Base-by-base conservation (phyloP, 805 yeast species). In the Cyberlindnera xishuangbannaensis region DNA sequence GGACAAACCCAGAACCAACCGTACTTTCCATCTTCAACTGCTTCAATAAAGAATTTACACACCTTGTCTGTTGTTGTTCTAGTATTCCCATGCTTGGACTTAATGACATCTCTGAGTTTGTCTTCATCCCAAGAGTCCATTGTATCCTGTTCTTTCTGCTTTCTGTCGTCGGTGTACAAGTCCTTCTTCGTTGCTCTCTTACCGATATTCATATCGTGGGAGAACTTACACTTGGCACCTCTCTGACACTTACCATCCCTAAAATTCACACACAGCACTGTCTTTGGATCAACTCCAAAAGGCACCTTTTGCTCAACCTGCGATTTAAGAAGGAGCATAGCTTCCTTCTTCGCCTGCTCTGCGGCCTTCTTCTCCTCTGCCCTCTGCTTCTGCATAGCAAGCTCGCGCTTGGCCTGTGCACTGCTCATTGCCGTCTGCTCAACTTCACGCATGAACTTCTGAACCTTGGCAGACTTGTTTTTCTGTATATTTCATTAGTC, bases 1-100 rank as follows among this genome's bases (percentile, higher is more conserved):
- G 98, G 98, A 67, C 98, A 92, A 15, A 73, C 70, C 98, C 98
- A 92, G 62, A 92, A 88, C 98, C 98, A 92, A 54, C 98, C 98
- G 57, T 92, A 92, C 56, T 90, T 90, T 38, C 90, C 92, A 54
- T 87, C 86, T 56, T 92, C 99, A 37, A 92, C 97, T 0, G 98
- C 97, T 40, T 87, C 95, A 45, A 92, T 84, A 64, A 92, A 94
- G 61, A 60, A 76, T 59, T 88, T 92, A 73, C 99, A 92, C 30
- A 92, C 84, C 47, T 74, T 92, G 45, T 90, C 97, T 1, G 99
- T 92, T 11, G 97, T 87, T 9, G 96, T 86, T 58, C 78, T 78
- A 35, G 81, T 87, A 58, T 92, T 92, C 32, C 98, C 97, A 51
- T 88, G 97, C 63, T 92, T 92, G 34, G 96, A 86, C 44, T 71